Conservation (phyloP, 768 basidiomycete genomes). For the Suillus ampliporus region DNA sequence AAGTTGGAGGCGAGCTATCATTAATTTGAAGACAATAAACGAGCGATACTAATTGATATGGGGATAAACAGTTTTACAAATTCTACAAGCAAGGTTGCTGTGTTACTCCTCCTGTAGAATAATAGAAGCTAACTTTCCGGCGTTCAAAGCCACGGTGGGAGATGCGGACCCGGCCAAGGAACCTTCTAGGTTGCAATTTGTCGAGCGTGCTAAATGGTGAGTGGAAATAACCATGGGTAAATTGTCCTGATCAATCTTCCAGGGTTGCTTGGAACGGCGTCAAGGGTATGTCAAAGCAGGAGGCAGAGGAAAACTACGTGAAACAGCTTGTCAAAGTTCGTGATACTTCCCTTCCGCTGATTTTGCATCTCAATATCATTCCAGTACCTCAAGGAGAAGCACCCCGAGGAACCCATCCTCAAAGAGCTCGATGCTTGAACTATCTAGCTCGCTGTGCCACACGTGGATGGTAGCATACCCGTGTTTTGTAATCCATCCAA, state of each 20-base stretch:
- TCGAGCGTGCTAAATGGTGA: constrained; percentile 90
- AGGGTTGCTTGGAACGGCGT: constrained; percentile 89
- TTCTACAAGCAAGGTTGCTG: constrained; percentile 89
- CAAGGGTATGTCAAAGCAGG: constrained; percentile 76
- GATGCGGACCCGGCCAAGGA: constrained; percentile 74
- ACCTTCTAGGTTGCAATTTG: constrained; percentile 69
- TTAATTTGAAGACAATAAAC: constrained; percentile 10
- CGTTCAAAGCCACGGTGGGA: constrained; percentile 67
- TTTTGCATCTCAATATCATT: background rate
- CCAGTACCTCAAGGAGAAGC: constrained; percentile 7
- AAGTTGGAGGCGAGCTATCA: constrained; percentile 5
- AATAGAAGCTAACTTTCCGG: background rate
- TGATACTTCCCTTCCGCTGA: background rate
- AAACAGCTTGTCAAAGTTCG: constrained; percentile 71
- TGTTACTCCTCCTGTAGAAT: constrained; percentile 10
- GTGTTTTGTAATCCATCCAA: constrained; percentile 1
- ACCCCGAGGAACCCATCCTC: background rate
- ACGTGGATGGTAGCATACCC: background rate
- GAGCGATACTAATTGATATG: constrained; percentile 12
- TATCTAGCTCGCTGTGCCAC: background rate
- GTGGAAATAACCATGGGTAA: constrained; percentile 3
- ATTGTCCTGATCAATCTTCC: constrained; percentile 8
- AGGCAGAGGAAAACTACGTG: constrained; percentile 77
- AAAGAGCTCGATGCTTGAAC: background rate
- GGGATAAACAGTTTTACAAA: constrained; percentile 78